Evolutionary conservation across 1,139 yeast genomes (phyloP).

Genomic region (Torulaspora pretoriensis): DNA sequence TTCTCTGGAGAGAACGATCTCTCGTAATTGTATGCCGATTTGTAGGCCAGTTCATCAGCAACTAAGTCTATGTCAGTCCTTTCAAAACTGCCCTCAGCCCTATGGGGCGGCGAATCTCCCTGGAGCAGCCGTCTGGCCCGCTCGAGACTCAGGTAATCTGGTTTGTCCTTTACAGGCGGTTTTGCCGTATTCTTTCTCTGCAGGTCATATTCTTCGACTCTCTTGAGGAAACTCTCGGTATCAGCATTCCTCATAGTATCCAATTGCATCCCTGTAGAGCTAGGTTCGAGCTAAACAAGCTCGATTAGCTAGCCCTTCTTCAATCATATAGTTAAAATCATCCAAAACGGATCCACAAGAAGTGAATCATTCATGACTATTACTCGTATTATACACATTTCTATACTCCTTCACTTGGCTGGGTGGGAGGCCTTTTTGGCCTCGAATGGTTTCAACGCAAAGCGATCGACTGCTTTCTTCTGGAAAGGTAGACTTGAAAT

Average conservation of each 20-base stretch:
- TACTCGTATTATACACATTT: constrained; percentile 8
- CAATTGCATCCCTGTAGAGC: not conserved
- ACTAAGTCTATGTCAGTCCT: not conserved
- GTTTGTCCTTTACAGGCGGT: constrained; percentile 10
- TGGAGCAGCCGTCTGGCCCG: constrained; percentile 8
- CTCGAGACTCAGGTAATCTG: constrained; percentile 8
- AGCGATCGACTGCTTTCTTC: constrained; percentile 33
- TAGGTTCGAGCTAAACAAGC: no score
- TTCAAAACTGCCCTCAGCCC: not conserved
- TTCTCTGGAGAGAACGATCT: constrained; percentile 28
- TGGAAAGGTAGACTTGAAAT: constrained; percentile 53
- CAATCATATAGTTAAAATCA: not conserved
- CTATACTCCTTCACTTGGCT: constrained; percentile 5
- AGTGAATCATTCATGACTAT: constrained; percentile 1
- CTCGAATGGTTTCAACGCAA: constrained; percentile 22
- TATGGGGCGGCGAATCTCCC: constrained; percentile 1
- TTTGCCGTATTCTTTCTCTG: constrained; percentile 5
- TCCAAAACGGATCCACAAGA: not conserved
- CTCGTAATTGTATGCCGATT: constrained; percentile 40
- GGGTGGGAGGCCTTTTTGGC: not conserved
- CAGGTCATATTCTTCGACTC: constrained; percentile 23
- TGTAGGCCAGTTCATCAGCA: constrained; percentile 30
- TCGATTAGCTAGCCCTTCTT: not conserved
- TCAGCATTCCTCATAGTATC: not conserved
- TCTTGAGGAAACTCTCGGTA: constrained; percentile 19